phyloP scores from a whole-genome alignment of 441 rosid genomes.

The Macaranga tanarius region DNA sequence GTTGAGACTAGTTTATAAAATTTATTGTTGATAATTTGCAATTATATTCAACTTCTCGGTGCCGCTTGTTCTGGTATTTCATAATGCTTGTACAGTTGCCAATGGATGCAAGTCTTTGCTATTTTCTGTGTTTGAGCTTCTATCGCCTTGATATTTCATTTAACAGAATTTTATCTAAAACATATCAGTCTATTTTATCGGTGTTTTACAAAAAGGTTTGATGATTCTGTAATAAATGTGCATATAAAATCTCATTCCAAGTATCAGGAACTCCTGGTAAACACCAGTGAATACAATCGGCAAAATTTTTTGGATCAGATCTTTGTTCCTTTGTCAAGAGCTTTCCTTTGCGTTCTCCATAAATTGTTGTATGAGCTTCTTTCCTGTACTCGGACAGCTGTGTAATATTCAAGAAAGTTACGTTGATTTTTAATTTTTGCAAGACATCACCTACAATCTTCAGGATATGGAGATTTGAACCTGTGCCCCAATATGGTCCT shows the following conservation, averaged over 20 bases:
- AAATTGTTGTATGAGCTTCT: constrained; percentile 81
- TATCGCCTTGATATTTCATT: neutral
- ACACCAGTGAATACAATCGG: constrained; percentile 97
- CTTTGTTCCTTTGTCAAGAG: constrained; percentile 72
- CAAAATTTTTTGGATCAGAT: constrained; percentile 62
- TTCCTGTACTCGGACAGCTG: constrained; percentile 82
- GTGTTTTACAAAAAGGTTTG: constrained; percentile 34
- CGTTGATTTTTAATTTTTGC: constrained; percentile 42
- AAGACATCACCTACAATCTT: constrained; percentile 48
- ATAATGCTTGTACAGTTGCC: neutral
- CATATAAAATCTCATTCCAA: constrained; percentile 82
- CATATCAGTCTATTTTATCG: neutral
- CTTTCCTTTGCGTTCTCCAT: constrained; percentile 75
- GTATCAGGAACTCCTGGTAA: constrained; percentile 92
- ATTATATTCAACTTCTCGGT: neutral
- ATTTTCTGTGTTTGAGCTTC: neutral
- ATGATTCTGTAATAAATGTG: constrained; percentile 59
- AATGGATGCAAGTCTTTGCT: neutral
- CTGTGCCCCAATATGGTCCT: constrained; percentile 82
- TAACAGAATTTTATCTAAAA: neutral
- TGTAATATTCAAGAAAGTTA: constrained; percentile 69
- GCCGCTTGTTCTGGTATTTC: neutral
- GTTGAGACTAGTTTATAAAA: constrained; percentile 10
- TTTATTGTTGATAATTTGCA: neutral
- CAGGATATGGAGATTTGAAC: constrained; percentile 79